Evolutionary conservation across 1,284 basidiomycete species (phyloP), one percentile per base, ranked within the genome.

Genomic region (Chondrostereum purpureum): DNA sequence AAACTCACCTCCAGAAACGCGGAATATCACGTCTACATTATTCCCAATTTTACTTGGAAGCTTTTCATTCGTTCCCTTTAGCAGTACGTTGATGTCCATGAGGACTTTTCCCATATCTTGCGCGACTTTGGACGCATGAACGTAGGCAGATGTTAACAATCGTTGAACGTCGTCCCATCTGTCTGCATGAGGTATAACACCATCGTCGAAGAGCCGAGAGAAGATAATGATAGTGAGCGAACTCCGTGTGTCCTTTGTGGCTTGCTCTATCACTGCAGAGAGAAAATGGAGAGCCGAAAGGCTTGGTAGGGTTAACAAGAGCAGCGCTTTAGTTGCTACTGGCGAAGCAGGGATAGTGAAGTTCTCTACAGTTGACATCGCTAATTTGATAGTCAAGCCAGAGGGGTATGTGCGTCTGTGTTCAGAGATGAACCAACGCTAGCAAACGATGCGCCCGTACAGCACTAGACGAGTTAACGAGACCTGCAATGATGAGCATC

Each of bases 111-210:
- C 73, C 56, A 73, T 60, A 36, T 78, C 73, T 58, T 84, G 77
- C n/a, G 83, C 80, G 33, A 77, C 70, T 50, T 73, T 79, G 17
- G 81, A 80, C 13, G 85, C 81, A 55, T 84, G 81, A 5, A 87
- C 82, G 57, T 88, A 88, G 40, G 82, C 75, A 58, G 76, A 84
- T 0, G 85, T 83, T 50, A 88, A 67, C 23, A 88, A 66, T 6
- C 72, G 64, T 62, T 88, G 84, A 1, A 88, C 71, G 19, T 71
- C 70, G 48, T 76, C 65, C 75, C 79, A 88, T 35, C 59, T 60
- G 13, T 60, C 62, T 4, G 75, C 72, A 37, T 70, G 77, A 12
- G 75, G 74, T n/a, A 75, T 55, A 22, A 37, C 34, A 44, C 46
- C 17, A 47, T n/a, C 21, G 52, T 72, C 71, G 59, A 87, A 83